Evolutionary conservation across 352 stramenopile species (phyloP), one percentile per base, ranked within the genome.

Genomic region (Globisporangium acanthophoron): DNA sequence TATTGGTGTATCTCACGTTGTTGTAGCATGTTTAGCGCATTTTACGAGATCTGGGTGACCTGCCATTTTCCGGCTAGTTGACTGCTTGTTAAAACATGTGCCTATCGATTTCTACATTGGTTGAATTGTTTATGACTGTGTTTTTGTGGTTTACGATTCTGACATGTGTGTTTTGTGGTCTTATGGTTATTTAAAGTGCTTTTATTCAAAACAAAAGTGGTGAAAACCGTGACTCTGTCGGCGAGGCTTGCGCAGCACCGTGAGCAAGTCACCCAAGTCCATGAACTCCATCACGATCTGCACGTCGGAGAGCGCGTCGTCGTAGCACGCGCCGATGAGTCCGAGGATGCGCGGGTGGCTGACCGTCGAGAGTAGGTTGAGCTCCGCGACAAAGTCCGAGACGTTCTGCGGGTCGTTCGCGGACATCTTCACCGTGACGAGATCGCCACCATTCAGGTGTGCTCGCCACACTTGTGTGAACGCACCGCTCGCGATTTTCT

Each of bases 241-340:
- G 72, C 24, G 77, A 61, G 21, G 72, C 27, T 69, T 58, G 13
- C 77, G 74, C 16, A 90, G 70, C 56, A 88, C 75, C 0, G 80
- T 79, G 12, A 87, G 67, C 55, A 90, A 65, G 48, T 90, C 80
- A 20, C 80, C 80, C 3, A 67, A 76, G 61, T 90, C 78, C 80
- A 90, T 90, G 59, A 80, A 94, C 67, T 94, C 85, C 53, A 81
- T 88, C 33, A 92, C 76, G 50, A 90, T 88, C 62, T 88, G 81
- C 31, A 88, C 56, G 52, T 92, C 80, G 7, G 72, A 74, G 41
- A 88, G 66, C 29, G 74, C 60, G 13, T 91, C 76, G 40, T 90
- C 78, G 73, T 80, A 91, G 66, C 78, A 88, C 9, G 80, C 82
- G 29, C 85, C 85, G 40, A 92, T 63, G 7, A 94, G 71, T 39